Evolutionary conservation across 2,329 filamentous ascomycete species (phyloP).

Genomic region (Aspergillus neotritici): DNA sequence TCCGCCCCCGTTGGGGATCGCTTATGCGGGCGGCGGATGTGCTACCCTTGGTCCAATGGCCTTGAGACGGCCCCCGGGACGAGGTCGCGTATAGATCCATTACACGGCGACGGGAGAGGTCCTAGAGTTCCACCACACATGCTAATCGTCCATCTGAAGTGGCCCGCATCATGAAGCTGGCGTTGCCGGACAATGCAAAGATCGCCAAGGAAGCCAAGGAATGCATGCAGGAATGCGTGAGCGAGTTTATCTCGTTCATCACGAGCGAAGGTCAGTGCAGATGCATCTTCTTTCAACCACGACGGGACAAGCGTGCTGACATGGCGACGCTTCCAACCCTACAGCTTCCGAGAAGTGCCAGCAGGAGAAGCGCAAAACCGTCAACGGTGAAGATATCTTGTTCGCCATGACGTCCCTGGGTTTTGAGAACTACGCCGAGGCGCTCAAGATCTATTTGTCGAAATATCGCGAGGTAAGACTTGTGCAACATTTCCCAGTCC

Average conservation of each 20-base stretch:
- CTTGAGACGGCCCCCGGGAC: too few species aligned
- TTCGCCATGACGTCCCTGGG: constrained; percentile 99
- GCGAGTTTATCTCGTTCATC: constrained; percentile 99
- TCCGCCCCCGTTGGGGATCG: neutral
- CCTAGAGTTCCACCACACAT: constrained; percentile 1
- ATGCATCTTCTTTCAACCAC: neutral
- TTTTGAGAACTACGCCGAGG: constrained; percentile 98
- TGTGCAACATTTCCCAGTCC: constrained; percentile 16
- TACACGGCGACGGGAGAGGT: neutral
- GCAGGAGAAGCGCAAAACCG: constrained; percentile 98
- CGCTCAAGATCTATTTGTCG: constrained; percentile 93
- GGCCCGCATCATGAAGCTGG: constrained; percentile 97
- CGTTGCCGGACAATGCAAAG: constrained; percentile 95
- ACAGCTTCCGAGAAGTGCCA: constrained; percentile 98
- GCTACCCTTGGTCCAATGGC: too few species aligned
- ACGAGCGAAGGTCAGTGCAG: constrained; percentile 82
- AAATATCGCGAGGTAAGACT: constrained; percentile 92
- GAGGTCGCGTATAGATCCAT: too few species aligned
- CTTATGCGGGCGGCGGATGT: too few species aligned
- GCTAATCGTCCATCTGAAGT: constrained; percentile 69
- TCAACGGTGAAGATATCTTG: constrained; percentile 96
- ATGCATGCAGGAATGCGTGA: constrained; percentile 99
- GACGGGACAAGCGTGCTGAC: constrained; percentile 1
- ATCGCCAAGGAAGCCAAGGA: constrained; percentile 99
- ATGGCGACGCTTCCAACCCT: constrained; percentile 11